Conservation (phyloP, 2,329 filamentous ascomycete genomes). For the Colletotrichum brevisporum region DNA sequence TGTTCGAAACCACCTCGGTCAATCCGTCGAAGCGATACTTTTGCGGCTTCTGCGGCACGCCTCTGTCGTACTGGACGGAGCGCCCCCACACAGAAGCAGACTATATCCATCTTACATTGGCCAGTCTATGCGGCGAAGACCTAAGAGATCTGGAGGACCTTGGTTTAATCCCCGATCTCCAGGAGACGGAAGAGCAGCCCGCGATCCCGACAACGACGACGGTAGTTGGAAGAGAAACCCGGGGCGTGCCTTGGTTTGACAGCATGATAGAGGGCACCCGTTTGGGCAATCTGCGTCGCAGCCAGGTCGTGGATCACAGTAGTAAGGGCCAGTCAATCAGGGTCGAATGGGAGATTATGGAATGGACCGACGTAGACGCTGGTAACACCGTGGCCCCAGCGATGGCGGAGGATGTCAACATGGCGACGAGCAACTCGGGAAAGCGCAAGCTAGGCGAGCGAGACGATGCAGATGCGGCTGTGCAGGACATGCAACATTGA, state of each 20-base stretch:
- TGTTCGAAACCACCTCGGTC: conserved; percentile 73
- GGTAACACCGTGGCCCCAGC: conserved; percentile 50
- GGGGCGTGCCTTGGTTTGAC: conserved; percentile 89
- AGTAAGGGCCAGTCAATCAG: conserved; percentile 72
- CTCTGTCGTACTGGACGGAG: conserved; percentile 87
- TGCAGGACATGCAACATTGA: conserved; percentile 33
- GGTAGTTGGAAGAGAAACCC: conserved; percentile 69
- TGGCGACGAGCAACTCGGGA: conserved; percentile 52
- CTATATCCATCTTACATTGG: conserved; percentile 86
- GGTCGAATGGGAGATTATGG: conserved; percentile 88
- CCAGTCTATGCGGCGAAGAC: conserved; percentile 80
- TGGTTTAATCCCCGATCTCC: conserved; percentile 74
- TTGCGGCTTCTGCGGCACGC: conserved; percentile 93
- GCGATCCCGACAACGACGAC: conserved; percentile 49
- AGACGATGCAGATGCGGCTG: conserved; percentile 48
- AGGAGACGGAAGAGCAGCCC: conserved; percentile 46
- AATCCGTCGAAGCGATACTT: conserved; percentile 80
- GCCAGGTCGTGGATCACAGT: conserved; percentile 67
- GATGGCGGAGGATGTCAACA: conserved; percentile 52
- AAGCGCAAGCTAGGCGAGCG: conserved; percentile 68
- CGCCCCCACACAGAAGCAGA: conserved; percentile 78
- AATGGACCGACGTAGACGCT: conserved; percentile 71
- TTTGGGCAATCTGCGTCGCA: conserved; percentile 77
- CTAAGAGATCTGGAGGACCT: conserved; percentile 80
- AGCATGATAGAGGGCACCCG: conserved; percentile 82